These are phyloP conservation scores for Starmera quercuum DNA, from an alignment of 805 yeast genomes.

Conservation along the genomic window DNA sequence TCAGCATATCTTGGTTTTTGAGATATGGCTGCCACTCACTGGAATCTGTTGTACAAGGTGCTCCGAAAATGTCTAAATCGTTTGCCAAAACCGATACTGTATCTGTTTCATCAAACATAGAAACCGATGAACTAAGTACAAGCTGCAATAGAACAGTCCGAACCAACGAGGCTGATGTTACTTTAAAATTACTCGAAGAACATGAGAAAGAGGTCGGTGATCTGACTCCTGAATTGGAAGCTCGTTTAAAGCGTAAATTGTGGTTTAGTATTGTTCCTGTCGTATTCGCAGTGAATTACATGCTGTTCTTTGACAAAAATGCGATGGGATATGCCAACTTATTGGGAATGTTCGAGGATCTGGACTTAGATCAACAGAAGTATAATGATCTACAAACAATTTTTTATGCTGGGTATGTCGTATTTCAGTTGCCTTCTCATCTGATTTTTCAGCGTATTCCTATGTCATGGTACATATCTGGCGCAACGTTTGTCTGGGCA, in stretches of 20 bases:
- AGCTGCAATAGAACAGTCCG: no score
- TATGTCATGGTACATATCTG: slow-evolving; percentile 20
- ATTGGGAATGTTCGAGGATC: slow-evolving; percentile 26
- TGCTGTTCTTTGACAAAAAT: slow-evolving; percentile 33
- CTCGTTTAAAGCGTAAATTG: slow-evolving; percentile 5
- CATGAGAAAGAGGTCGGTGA: slow-evolving; percentile 10
- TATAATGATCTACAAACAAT: slow-evolving; percentile 24
- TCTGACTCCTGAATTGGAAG: slow-evolving; percentile 8
- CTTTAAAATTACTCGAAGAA: slow-evolving; percentile 6
- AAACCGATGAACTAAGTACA: no score
- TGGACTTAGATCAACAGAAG: slow-evolving; percentile 14
- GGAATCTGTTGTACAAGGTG: no score
- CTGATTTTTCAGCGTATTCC: slow-evolving; percentile 24
- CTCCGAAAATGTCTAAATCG: no score
- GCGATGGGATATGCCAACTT: slow-evolving; percentile 33
- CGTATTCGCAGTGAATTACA: slow-evolving; percentile 15
- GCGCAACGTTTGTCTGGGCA: slow-evolving; percentile 25
- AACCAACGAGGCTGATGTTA: slow-evolving; percentile 21
- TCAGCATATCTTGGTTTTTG: no score
- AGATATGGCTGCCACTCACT: no score
- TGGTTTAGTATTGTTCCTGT: slow-evolving; percentile 19
- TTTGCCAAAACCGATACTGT: no score
- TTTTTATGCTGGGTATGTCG: slow-evolving; percentile 32
- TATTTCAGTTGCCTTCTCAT: slow-evolving; percentile 28
- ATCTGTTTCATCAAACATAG: no score